These are phyloP conservation scores for Botrytis medusae DNA, from an alignment of 2,329 filamentous ascomycete species.

Conservation along the genomic window DNA sequence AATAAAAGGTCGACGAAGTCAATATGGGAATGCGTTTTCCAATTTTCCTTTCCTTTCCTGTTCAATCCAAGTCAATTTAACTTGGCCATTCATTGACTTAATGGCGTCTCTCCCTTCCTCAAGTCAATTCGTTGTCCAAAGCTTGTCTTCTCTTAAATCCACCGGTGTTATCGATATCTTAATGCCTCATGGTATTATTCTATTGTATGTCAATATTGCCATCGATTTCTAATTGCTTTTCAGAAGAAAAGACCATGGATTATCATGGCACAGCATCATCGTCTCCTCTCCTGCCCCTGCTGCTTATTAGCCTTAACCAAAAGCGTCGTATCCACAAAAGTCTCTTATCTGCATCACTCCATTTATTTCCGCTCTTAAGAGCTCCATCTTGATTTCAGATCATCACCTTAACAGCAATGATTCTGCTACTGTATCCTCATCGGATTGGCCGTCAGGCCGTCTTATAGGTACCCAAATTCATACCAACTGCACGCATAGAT, in stretches of 20 bases:
- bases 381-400: neutral
- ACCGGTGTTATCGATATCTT: neutral
- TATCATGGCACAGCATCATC: constrained; percentile 18
- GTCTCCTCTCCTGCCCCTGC: neutral
- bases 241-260: neutral
- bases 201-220: neutral
- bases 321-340: neutral
- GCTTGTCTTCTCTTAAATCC: neutral
- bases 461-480: neutral
- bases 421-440: neutral
- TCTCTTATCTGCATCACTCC: constrained; percentile 9
- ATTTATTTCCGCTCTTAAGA: neutral
- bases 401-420: neutral
- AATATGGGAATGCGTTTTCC: neutral
- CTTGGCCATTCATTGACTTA: neutral
- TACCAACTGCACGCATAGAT: neutral
- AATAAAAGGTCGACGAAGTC: neutral
- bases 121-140: neutral
- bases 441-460: neutral
- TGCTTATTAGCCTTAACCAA: neutral
- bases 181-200: neutral
- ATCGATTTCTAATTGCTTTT: constrained; percentile 1
- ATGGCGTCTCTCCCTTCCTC: neutral
- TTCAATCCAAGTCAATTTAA: neutral
- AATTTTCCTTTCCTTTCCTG: neutral